Evolutionary conservation across 1,284 basidiomycete genomes (phyloP), one percentile per base, ranked within the genome.

Genomic region (Bjerkandera adusta): DNA sequence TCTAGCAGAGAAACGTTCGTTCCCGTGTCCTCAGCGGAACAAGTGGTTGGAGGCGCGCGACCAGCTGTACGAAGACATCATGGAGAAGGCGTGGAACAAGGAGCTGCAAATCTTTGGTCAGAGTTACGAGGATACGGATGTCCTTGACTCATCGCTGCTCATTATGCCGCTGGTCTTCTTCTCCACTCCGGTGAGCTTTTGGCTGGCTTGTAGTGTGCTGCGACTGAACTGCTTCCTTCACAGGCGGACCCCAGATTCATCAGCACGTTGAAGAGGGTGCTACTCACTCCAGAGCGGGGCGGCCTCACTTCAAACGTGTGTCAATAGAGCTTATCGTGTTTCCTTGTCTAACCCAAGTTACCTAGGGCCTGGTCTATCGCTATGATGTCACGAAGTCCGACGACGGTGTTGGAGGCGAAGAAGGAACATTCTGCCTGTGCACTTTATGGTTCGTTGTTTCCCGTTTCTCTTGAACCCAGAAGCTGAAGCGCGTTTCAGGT

Each of bases 331-430:
- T 16, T 8, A 12, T 22, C 13, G 32, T 20, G 26, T 15, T 11
- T 12, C 13, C 25, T 4, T 42, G 24, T 20, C 12, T 16, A 12
- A 13, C 1, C 20, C 45, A 27, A 24, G 32, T 57, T 37, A 2
- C 45, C 5, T 50, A 85, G 82, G 80, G 79, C 51, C 69, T 88
- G 7, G 86, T 90, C 4, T 90, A 83, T 57, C 80, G 89, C 1
- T 92, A 92, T 60, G 90, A 96, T 60, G 84, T 89, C 10, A 68
- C 63, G 24, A 86, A 88, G 62, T 80, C 89, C 0, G 84, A 91
- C 49, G 94, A 96, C 60, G 94, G 93, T 5, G 90, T 96, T 15
- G 93, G 93, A 4, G 93, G 94, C 1, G 90, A 93, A 54, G 93
- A 94, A 66, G 93, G 92, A 6, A 89, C 85, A 0, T 89, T 89